Conservation (phyloP, 331 rosid species). For the Spiraea crenata region DNA sequence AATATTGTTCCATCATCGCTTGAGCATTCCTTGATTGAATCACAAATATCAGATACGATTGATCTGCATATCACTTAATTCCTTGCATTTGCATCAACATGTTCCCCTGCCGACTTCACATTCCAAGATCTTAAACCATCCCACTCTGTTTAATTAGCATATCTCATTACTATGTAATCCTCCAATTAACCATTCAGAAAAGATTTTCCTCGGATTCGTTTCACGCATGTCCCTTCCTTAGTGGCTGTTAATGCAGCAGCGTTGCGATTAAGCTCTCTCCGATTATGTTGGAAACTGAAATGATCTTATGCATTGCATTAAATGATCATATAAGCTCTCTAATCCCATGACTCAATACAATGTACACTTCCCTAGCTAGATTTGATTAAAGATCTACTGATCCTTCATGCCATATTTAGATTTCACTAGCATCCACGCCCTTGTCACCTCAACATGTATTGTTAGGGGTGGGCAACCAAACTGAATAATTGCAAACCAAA, state of each 20-base stretch:
- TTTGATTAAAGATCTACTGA: not conserved
- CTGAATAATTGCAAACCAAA: too few relatives aligned
- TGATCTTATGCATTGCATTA: not conserved
- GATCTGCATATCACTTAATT: too few relatives aligned
- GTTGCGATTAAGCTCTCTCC: not conserved
- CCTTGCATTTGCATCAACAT: too few relatives aligned
- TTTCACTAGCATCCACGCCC: not conserved
- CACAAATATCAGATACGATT: too few relatives aligned
- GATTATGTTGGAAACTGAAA: slow-evolving; percentile 9
- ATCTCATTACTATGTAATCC: too few relatives aligned
- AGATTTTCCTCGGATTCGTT: slow-evolving; percentile 15
- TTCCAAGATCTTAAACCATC: slow-evolving; percentile 14
- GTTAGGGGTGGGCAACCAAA: too few relatives aligned
- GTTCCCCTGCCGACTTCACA: not conserved
- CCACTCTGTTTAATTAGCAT: not conserved
- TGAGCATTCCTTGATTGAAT: too few relatives aligned
- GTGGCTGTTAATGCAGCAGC: slow-evolving; percentile 8
- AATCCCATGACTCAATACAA: not conserved
- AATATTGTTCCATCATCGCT: too few relatives aligned
- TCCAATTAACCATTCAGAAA: slow-evolving; percentile 3
- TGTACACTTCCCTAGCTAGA: not conserved
- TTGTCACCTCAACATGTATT: not conserved
- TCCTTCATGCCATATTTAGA: too few relatives aligned
- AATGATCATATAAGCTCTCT: not conserved
- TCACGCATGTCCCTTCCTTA: slow-evolving; percentile 16